Conservation (phyloP, 495 filamentous ascomycete species). For the Daldinia childiae region DNA sequence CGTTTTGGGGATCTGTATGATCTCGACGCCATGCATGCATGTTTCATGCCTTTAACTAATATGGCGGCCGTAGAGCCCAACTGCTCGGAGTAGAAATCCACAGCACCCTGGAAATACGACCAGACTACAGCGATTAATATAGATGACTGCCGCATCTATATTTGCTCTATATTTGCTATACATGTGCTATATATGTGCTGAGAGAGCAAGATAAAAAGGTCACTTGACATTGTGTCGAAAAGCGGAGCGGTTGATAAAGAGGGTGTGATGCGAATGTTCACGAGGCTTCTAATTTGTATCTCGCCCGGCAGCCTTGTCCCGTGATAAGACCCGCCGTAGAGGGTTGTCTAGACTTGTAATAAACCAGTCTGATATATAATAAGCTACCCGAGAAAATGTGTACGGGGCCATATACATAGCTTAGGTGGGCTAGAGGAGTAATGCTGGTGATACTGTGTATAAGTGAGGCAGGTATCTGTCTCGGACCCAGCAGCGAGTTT, state of each 20-base stretch:
- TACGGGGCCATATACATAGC: neutral
- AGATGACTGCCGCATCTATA: neutral
- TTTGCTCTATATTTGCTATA: neutral
- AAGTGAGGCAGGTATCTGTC: conserved; percentile 2
- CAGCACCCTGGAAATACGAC: conserved; percentile 9
- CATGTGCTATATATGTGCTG: neutral
- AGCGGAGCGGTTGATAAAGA: conserved; percentile 31
- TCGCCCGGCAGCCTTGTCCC: conserved; percentile 25
- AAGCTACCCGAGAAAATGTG: neutral
- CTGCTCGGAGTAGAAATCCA: conserved; percentile 25
- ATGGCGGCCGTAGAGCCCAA: conserved; percentile 20
- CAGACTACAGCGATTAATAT: conserved; percentile 9
- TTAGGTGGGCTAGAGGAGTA: conserved; percentile 2
- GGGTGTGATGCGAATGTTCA: conserved; percentile 41
- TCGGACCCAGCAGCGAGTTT: neutral
- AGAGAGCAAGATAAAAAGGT: conserved; percentile 8
- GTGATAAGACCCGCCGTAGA: conserved; percentile 21
- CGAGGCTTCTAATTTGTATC: conserved; percentile 29
- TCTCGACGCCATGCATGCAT: conserved; percentile 40
- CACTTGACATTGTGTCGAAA: conserved; percentile 34
- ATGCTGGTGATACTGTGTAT: conserved; percentile 2
- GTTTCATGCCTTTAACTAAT: conserved; percentile 33
- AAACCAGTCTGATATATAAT: neutral
- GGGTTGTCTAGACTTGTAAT: neutral
- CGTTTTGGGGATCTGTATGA: conserved; percentile 34